Evolutionary conservation across 2,329 filamentous ascomycete genomes (phyloP).

Genomic region (Thielaviopsis cerberus): DNA sequence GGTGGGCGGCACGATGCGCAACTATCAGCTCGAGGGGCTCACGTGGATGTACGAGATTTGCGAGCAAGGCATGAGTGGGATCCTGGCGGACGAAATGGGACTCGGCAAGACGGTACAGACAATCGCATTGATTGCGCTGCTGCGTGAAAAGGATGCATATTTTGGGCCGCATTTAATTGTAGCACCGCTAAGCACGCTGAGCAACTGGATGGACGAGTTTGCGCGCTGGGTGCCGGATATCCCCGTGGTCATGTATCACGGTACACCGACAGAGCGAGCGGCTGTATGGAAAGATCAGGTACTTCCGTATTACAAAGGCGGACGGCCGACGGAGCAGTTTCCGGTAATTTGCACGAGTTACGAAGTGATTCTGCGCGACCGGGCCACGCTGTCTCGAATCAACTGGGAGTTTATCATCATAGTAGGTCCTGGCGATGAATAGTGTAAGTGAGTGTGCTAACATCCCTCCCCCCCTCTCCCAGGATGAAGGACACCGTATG

Average conservation of each 20-base stretch:
- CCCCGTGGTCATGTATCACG: conserved; percentile 80
- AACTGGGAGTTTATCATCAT: conserved; percentile 98
- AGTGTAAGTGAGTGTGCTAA: not conserved
- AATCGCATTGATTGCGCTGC: conserved; percentile 67
- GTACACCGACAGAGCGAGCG: conserved; percentile 58
- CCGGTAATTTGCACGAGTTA: conserved; percentile 90
- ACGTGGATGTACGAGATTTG: conserved; percentile 85
- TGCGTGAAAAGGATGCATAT: conserved; percentile 72
- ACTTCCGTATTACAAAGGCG: conserved; percentile 45
- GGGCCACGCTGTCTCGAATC: conserved; percentile 61
- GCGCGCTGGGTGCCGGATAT: conserved; percentile 75
- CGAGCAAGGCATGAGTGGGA: conserved; percentile 71
- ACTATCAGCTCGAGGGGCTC: conserved; percentile 83
- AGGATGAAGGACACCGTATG: conserved; percentile 90
- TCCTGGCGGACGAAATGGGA: conserved; percentile 88
- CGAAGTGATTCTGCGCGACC: conserved; percentile 86
- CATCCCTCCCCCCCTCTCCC: not conserved
- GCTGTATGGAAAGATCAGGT: conserved; percentile 56
- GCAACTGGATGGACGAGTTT: conserved; percentile 94
- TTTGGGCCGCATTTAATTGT: conserved; percentile 77
- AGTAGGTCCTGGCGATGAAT: conserved; percentile 27
- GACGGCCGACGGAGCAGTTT: conserved; percentile 36
- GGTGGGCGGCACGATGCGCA: conserved; percentile 73
- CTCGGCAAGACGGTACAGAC: conserved; percentile 82
- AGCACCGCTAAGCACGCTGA: conserved; percentile 75